Conservation (phyloP, 371 early-diverging fungal species). For the Mortierella sp. region DNA sequence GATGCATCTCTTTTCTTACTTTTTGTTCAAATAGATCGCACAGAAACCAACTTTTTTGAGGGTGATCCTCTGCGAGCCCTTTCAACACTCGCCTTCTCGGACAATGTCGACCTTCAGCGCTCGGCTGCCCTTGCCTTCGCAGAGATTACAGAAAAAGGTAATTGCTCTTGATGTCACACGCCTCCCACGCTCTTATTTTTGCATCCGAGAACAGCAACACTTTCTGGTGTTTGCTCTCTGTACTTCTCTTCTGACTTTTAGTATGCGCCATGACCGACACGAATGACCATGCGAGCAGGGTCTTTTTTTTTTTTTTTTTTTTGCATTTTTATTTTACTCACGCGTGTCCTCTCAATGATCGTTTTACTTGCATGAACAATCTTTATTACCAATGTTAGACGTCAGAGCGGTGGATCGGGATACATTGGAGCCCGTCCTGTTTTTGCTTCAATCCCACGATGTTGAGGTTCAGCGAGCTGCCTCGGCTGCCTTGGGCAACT, state of each 20-base stretch:
- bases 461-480: slow-evolving; percentile 92
- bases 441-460: slow-evolving; percentile 87
- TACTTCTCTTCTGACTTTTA: slow-evolving; percentile 9
- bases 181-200: not conserved
- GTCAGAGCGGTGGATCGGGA: slow-evolving; percentile 85
- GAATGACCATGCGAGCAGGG: slow-evolving; percentile 12
- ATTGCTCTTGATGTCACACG: slow-evolving; percentile 15
- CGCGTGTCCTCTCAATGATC: not conserved
- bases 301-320: not conserved
- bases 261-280: slow-evolving; percentile 1
- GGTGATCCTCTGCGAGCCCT: slow-evolving; percentile 89
- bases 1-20: slow-evolving; percentile 6
- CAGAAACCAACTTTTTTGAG: slow-evolving; percentile 88
- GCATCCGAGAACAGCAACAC: not conserved
- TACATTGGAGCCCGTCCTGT: slow-evolving; percentile 87
- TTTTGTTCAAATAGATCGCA: slow-evolving; percentile 68
- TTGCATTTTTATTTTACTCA: not conserved
- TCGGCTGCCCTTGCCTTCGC: slow-evolving; percentile 95
- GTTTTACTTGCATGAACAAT: slow-evolving; percentile 1
- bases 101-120: slow-evolving; percentile 88
- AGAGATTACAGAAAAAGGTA: slow-evolving; percentile 91
- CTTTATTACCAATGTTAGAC: slow-evolving; percentile 62
- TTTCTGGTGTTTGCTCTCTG: not conserved
- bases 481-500: slow-evolving; percentile 91
- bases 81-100: slow-evolving; percentile 87